Evolutionary conservation across 495 filamentous ascomycete genomes (phyloP), one percentile per base, ranked within the genome.

Genomic region (Aspergillus sclerotioniger): DNA sequence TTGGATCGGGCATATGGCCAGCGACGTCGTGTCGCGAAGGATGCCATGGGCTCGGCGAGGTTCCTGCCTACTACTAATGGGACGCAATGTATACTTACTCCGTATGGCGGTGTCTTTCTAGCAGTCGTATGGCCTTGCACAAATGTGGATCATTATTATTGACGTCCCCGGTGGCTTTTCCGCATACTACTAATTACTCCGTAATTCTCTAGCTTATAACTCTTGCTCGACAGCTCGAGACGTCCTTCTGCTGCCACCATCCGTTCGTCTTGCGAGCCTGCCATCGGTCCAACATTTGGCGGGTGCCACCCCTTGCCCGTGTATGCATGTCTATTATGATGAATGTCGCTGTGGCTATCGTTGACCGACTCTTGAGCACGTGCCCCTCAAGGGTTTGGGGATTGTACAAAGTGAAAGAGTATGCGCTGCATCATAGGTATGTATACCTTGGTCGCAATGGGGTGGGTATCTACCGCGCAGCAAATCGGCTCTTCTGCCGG

Each of bases 401-500:
- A 32, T 21, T 19, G 25, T 31, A 48, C 28, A 48, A 48, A 48
- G 25, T 49, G 29, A 49, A 51, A 51, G 33, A 41, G 37, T 41
- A 6, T 41, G 37, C 13, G 8, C 37, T 41, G 37, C 37, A 41
- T 41, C 37, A n/a, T n/a, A n/a, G n/a, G n/a, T n/a, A n/a, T n/a
- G n/a, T n/a, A 41, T 41, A 13, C 37, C 37, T n/a, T 41, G 25
- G 25, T 41, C 13, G 1, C 13, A 6, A 41, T 13, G 37, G 6
- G 5, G 41, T 54, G 63, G 62, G 71, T 45, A 54, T 65, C 54
- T 73, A 66, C 6, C 63, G 71, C 37, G 68, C 71, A 16, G 82
- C 82, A 66, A 82, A 85, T 51, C 75, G 74, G 59, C 79, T 83
- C 55, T 71, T 77, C 62, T 72, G 68, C 56, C 82, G 76, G 59